phyloP scores from a whole-genome alignment of 1,139 yeast species.

The Taiozyma sp. region DNA sequence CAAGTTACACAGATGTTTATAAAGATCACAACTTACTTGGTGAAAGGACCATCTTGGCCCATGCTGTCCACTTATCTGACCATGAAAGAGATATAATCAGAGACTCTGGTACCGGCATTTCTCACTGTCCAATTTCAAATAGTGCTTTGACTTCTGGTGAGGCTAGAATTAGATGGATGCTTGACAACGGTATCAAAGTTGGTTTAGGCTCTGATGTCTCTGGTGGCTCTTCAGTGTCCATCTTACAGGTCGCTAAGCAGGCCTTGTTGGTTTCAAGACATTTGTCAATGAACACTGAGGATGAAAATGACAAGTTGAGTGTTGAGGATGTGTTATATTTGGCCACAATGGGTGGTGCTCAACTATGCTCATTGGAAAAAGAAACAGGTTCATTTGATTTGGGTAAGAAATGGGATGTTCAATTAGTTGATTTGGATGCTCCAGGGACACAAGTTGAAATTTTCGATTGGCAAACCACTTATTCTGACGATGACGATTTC shows the following conservation, averaged over 20 bases:
- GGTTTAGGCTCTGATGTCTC: slow-evolving; percentile 90
- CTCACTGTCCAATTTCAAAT: slow-evolving; percentile 94
- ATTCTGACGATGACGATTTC: slow-evolving; percentile 7
- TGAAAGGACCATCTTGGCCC: slow-evolving; percentile 76
- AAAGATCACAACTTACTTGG: slow-evolving; percentile 56
- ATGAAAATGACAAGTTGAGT: slow-evolving; percentile 46
- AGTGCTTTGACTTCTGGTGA: slow-evolving; percentile 89
- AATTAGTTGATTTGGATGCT: slow-evolving; percentile 58
- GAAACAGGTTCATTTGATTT: slow-evolving; percentile 64
- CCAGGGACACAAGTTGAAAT: slow-evolving; percentile 61
- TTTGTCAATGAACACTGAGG: slow-evolving; percentile 53
- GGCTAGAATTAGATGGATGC: slow-evolving; percentile 72
- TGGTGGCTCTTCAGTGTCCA: slow-evolving; percentile 85
- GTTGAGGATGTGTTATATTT: slow-evolving; percentile 71
- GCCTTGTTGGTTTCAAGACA: slow-evolving; percentile 85
- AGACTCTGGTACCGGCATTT: slow-evolving; percentile 58
- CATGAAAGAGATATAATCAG: slow-evolving; percentile 59
- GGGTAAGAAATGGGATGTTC: slow-evolving; percentile 85
- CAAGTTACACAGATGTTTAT: slow-evolving; percentile 74
- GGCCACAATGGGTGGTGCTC: slow-evolving; percentile 91
- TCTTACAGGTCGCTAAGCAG: slow-evolving; percentile 70
- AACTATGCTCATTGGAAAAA: slow-evolving; percentile 56
- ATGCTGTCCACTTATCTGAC: slow-evolving; percentile 72
- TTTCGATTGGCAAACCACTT: slow-evolving; percentile 60
- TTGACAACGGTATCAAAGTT: slow-evolving; percentile 66